A percentile compares a stretch with the other conserved stretches of the same genome.
These are phyloP conservation scores for Chlorella ohadii DNA, from an alignment of 139 green algal species.

Conservation along the genomic window DNA sequence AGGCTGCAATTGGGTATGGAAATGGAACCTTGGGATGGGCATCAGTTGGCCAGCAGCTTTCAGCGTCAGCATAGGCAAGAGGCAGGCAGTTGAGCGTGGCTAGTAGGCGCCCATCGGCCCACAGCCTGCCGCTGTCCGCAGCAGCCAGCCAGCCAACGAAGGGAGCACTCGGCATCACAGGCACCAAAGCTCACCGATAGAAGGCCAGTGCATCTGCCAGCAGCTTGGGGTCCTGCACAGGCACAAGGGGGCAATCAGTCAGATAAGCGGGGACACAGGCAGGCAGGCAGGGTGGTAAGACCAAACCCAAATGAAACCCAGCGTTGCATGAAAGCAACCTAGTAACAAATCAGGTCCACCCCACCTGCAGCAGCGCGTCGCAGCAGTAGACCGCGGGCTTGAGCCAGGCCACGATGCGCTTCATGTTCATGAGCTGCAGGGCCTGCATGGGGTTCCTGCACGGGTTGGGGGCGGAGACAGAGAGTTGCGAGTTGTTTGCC, in stretches of 20 bases:
- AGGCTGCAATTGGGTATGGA: slow-evolving; percentile 63
- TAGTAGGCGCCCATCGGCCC: no score
- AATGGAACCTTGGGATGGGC: background rate
- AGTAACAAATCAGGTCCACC: no score
- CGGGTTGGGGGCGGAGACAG: background rate
- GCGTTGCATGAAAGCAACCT: no score
- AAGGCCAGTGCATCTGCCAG: slow-evolving; percentile 71
- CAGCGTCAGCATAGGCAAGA: no score
- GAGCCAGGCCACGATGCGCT: background rate
- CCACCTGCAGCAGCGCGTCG: background rate
- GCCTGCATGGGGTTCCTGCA: background rate
- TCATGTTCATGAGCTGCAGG: background rate
- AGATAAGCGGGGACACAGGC: background rate
- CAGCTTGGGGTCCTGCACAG: slow-evolving; percentile 40
- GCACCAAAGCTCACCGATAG: slow-evolving; percentile 45
- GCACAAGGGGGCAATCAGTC: background rate
- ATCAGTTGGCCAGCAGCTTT: no score
- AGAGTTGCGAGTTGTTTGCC: background rate
- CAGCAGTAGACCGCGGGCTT: background rate
- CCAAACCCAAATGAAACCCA: background rate
- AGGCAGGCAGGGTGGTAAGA: background rate
- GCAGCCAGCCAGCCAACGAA: background rate
- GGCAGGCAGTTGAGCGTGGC: no score
- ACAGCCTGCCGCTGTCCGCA: no score
- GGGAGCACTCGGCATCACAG: background rate